A percentile compares a stretch with the other conserved stretches of the same genome.
phyloP scores from a whole-genome alignment of 805 yeast genomes.

The Saturnispora hagleri region DNA sequence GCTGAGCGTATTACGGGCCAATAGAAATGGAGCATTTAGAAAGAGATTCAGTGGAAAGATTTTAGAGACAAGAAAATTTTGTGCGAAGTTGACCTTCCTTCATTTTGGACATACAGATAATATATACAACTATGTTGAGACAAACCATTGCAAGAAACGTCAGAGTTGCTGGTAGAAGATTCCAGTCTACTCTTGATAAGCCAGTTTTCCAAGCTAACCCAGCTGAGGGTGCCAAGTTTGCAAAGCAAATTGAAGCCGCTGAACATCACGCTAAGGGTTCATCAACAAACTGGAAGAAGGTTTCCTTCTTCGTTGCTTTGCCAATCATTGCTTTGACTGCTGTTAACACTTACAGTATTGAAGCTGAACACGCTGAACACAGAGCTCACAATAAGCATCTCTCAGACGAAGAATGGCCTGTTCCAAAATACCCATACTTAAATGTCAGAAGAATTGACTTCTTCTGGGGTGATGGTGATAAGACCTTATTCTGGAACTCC shows the following conservation, averaged over 20 bases:
- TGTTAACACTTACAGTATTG: conserved; percentile 72
- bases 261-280: conserved; percentile 74
- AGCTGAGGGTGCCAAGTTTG: conserved; percentile 65
- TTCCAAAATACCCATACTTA: conserved; percentile 72
- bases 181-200: conserved; percentile 21
- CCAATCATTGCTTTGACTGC: conserved; percentile 77
- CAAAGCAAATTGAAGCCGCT: conserved; percentile 50
- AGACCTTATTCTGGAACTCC: conserved; percentile 94
- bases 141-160: conserved; percentile 28
- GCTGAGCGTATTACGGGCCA: conserved; percentile 2
- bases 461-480: conserved; percentile 99
- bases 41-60: background rate
- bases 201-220: conserved; percentile 46
- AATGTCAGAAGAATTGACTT: conserved; percentile 79
- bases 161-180: conserved; percentile 26
- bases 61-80: background rate
- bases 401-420: conserved; percentile 89
- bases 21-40: conserved; percentile 4
- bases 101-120: background rate
- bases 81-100: background rate
- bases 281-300: conserved; percentile 74
- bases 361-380: conserved; percentile 85
- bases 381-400: conserved; percentile 65
- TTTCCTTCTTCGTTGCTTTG: conserved; percentile 68
- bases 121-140: conserved; percentile 34